Conservation (phyloP, 225 moss, liverwort and hornwort genomes). For the Neckera pumila region DNA sequence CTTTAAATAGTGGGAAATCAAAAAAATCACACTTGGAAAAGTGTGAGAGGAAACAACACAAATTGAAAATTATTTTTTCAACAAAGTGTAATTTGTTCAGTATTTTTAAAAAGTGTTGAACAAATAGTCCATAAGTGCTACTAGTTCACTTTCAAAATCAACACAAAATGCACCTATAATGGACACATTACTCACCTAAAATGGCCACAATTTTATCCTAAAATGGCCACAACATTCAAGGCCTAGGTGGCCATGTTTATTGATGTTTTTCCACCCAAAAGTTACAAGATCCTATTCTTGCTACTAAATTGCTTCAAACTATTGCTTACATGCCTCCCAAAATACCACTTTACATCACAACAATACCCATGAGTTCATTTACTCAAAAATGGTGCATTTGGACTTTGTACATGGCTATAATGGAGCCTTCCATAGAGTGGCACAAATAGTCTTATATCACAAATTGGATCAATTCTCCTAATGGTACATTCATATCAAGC, state of each 20-base stretch:
- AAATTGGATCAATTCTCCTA: no score
- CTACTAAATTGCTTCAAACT: background rate
- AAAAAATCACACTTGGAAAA: no score
- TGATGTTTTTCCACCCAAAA: background rate
- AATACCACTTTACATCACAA: background rate
- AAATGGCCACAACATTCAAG: background rate
- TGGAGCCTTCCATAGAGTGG: background rate
- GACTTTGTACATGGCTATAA: fast-evolving
- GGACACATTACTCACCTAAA: background rate
- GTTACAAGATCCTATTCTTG: background rate
- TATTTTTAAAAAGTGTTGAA: no score
- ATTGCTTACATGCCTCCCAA: background rate
- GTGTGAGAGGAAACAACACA: no score
- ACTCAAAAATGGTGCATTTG: background rate
- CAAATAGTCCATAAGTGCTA: no score
- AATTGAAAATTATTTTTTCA: no score
- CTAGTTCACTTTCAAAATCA: no score
- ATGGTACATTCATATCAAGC: background rate
- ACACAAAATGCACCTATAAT: background rate
- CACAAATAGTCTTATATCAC: background rate
- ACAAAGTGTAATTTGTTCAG: no score
- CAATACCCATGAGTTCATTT: background rate
- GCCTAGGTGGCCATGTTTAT: background rate
- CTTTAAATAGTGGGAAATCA: no score
- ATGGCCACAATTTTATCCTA: background rate